A percentile compares a stretch with the other conserved stretches of the same genome.
These are phyloP conservation scores for Pisolithus tinctorius DNA, from an alignment of 768 basidiomycete species.

Conservation along the genomic window DNA sequence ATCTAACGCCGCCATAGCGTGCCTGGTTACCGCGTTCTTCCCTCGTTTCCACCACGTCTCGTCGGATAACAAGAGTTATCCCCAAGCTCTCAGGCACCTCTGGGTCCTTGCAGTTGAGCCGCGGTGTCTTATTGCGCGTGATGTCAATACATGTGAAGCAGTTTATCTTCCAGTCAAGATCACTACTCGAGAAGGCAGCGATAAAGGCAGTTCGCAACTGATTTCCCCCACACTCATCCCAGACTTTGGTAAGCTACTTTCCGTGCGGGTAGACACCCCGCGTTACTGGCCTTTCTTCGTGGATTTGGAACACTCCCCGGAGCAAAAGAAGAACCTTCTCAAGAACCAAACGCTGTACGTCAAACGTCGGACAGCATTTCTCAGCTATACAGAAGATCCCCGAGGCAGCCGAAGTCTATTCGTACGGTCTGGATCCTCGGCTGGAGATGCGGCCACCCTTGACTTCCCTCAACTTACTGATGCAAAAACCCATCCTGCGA, in stretches of 20 bases:
- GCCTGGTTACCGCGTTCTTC: constrained; percentile 86
- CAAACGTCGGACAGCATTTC: constrained; percentile 85
- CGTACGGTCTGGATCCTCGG: constrained; percentile 78
- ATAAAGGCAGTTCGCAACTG: constrained; percentile 62
- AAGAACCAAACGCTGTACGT: constrained; percentile 82
- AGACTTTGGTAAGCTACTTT: constrained; percentile 72
- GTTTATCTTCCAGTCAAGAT: constrained; percentile 93
- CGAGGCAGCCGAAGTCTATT: constrained; percentile 89
- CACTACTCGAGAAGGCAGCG: constrained; percentile 60
- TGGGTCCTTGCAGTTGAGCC: constrained; percentile 98
- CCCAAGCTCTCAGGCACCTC: constrained; percentile 89
- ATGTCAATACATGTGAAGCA: constrained; percentile 86
- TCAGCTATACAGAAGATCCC: constrained; percentile 92
- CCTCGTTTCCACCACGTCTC: constrained; percentile 77
- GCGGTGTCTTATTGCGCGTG: constrained; percentile 83
- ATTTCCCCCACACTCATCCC: constrained; percentile 93
- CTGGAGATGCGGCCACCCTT: constrained; percentile 76
- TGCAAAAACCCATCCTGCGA: constrained; percentile 57
- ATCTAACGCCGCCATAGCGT: constrained; percentile 86
- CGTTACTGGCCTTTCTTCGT: constrained; percentile 94
- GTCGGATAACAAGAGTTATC: constrained; percentile 82
- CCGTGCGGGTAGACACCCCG: constrained; percentile 86
- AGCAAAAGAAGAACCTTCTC: constrained; percentile 64
- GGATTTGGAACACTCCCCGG: constrained; percentile 60
- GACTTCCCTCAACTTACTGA: constrained; percentile 78